Conservation (phyloP, 176 grass and related monocot genomes). For the Eremochloa ophiuroides region DNA sequence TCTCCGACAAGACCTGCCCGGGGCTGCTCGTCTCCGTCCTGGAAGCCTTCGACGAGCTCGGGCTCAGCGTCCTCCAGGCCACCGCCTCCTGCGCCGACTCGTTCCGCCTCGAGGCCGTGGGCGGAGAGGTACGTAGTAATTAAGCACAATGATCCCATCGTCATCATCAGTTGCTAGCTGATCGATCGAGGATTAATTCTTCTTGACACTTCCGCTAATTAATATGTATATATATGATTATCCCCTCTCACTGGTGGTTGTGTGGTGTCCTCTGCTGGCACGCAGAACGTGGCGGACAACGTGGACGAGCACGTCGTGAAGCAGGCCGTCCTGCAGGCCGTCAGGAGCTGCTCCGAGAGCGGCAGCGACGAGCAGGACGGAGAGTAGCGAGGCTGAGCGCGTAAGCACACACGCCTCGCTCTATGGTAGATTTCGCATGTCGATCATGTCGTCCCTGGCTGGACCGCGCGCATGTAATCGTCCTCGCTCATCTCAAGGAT, state of each 20-base stretch:
- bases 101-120: constrained; percentile 69
- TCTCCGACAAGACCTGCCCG: constrained; percentile 68
- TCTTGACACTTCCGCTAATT: no score
- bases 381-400: neutral
- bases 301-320: constrained; percentile 69
- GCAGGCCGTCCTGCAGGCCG: constrained; percentile 71
- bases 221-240: no score
- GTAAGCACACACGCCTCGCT: neutral
- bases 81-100: constrained; percentile 72
- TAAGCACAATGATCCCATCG: no score
- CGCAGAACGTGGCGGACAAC: constrained; percentile 46
- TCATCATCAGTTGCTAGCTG: neutral
- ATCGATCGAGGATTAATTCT: neutral
- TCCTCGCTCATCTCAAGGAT: no score
- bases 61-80: constrained; percentile 77
- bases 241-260: no score
- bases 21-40: constrained; percentile 82
- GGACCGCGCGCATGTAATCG: no score
- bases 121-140: constrained; percentile 91
- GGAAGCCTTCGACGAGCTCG: constrained; percentile 78
- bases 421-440: no score
- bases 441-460: no score
- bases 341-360: constrained; percentile 51
- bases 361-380: constrained; percentile 21
- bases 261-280: no score